phyloP scores from a whole-genome alignment of 768 basidiomycete genomes.

The Boletus tomentosulus region DNA sequence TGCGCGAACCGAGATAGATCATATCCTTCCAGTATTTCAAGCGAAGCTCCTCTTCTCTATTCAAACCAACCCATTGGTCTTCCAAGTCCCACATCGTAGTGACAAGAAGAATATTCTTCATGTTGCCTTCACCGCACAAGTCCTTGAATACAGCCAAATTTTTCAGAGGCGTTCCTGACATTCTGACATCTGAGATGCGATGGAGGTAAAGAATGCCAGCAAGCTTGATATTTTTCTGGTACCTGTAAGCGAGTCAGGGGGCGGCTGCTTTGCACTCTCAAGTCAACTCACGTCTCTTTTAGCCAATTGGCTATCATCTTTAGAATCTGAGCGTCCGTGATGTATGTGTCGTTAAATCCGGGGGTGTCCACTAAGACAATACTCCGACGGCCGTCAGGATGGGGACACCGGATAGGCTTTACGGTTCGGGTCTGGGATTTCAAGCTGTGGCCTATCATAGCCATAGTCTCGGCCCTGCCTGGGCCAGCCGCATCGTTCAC shows the following conservation, averaged over 20 bases:
- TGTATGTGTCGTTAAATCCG: constrained; percentile 14
- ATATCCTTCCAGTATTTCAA: constrained; percentile 13
- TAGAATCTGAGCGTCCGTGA: constrained; percentile 9
- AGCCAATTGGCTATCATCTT: constrained; percentile 13
- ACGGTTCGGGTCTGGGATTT: constrained; percentile 8
- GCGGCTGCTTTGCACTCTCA: neutral
- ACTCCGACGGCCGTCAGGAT: constrained; percentile 12
- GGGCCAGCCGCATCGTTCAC: constrained; percentile 6
- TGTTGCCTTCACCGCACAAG: constrained; percentile 6
- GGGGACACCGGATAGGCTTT: constrained; percentile 6
- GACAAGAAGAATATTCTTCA: constrained; percentile 17
- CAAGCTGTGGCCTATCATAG: neutral
- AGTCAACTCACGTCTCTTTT: constrained; percentile 10
- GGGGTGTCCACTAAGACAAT: constrained; percentile 18
- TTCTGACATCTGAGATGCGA: constrained; percentile 10
- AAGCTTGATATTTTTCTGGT: constrained; percentile 8
- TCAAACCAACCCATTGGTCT: neutral
- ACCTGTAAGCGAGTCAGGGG: constrained; percentile 1
- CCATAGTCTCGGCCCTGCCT: neutral
- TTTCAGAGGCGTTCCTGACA: constrained; percentile 8
- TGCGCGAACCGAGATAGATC: constrained; percentile 10
- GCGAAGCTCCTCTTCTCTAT: constrained; percentile 12
- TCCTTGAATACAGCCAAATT: constrained; percentile 8
- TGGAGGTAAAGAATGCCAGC: constrained; percentile 13
- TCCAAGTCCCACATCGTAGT: constrained; percentile 19